A percentile compares a stretch with the other conserved stretches of the same genome.
These are phyloP conservation scores for Suhomyces wounanorum DNA, from an alignment of 1,139 yeast species.

Conservation along the genomic window DNA sequence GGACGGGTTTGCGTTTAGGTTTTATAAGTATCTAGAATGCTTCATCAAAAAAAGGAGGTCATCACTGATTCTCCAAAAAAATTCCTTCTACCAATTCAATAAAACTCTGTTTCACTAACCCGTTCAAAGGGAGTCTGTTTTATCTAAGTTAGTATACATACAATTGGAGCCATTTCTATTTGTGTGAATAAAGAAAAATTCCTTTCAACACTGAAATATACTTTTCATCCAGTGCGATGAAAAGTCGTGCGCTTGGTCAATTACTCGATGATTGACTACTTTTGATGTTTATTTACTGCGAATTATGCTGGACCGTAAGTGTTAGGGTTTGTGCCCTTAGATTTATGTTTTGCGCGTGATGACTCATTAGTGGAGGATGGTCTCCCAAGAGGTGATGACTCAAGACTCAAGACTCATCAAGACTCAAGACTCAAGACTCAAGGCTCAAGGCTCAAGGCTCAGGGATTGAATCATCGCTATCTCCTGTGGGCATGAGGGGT, in stretches of 20 bases:
- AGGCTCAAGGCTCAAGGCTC: no score
- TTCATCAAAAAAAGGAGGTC: constrained; percentile 11
- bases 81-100: constrained; percentile 9
- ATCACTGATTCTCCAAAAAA: constrained; percentile 9
- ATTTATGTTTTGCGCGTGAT: constrained; percentile 7
- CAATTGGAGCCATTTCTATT: constrained; percentile 83
- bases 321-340: constrained; percentile 12
- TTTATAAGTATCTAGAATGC: constrained; percentile 14
- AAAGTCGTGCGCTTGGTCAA: constrained; percentile 1
- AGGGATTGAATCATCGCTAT: no score
- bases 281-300: no score
- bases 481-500: not conserved
- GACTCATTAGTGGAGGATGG: constrained; percentile 6
- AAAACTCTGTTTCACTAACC: constrained; percentile 26
- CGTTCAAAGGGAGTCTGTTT: constrained; percentile 32
- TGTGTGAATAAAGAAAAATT: constrained; percentile 14
- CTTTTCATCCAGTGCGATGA: constrained; percentile 4
- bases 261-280: not conserved
- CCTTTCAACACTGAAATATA: not conserved
- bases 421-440: no score
- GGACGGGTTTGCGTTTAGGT: constrained; percentile 39
- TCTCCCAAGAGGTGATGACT: not conserved
- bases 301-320: not conserved
- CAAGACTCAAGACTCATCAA: not conserved
- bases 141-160: constrained; percentile 49